phyloP scores from a whole-genome alignment of 306 rosid species.

The Begonia fuchsioides region DNA sequence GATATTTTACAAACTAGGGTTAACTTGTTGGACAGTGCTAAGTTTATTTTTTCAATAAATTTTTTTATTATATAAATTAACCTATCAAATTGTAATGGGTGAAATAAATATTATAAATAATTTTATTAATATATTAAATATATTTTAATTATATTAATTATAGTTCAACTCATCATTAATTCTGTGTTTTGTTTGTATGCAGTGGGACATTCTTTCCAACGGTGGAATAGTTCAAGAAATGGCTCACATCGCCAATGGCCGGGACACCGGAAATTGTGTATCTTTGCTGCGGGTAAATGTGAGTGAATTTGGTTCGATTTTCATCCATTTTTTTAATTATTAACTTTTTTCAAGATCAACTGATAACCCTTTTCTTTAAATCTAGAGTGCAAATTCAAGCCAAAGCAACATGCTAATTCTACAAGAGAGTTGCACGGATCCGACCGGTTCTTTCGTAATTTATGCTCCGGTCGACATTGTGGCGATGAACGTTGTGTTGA shows the following conservation, averaged over 20 bases:
- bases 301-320: not conserved
- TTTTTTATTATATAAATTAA: too few species aligned
- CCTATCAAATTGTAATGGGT: too few species aligned
- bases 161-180: too few species aligned
- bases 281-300: slow-evolving; percentile 86
- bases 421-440: slow-evolving; percentile 83
- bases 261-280: slow-evolving; percentile 85
- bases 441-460: slow-evolving; percentile 66
- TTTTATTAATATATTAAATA: too few species aligned
- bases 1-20: not conserved
- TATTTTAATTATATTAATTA: too few species aligned
- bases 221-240: slow-evolving; percentile 92
- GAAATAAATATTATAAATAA: too few species aligned
- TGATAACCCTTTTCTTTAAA: not conserved
- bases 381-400: slow-evolving; percentile 87
- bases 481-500: slow-evolving; percentile 79
- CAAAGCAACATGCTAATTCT: slow-evolving; percentile 91
- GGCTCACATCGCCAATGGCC: slow-evolving; percentile 93
- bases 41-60: too few species aligned
- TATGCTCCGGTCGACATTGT: slow-evolving; percentile 88
- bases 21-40: too few species aligned
- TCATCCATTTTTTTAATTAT: too few species aligned
- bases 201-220: slow-evolving; percentile 98
- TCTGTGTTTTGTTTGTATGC: not conserved
- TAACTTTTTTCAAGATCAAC: not conserved